Evolutionary conservation across 2,329 filamentous ascomycete species (phyloP), one percentile per base, ranked within the genome.

Genomic region (Pestalotiopsis fici): DNA sequence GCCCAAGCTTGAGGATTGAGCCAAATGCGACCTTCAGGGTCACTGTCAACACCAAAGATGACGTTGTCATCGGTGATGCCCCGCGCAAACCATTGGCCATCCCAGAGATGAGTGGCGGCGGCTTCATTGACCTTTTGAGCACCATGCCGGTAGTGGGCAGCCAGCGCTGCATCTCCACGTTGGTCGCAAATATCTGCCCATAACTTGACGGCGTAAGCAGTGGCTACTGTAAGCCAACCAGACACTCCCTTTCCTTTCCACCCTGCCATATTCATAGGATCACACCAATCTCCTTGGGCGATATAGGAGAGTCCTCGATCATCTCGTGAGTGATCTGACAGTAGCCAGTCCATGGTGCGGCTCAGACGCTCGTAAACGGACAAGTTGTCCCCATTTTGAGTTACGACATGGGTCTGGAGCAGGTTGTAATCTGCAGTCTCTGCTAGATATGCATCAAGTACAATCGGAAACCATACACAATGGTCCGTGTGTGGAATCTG

Each of bases 251-350:
- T 81, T 50, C 86, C 86, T 73, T 87, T 87, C 73, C 85, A 86
- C 3, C 86, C 86, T n/a, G 87, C 86, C 86, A 88, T 88, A 75
- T 88, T 88, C 83, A 88, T 86, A 3, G 86, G 86, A 68, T 88
- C 86, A 70, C 86, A 88, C 86, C 86, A 88, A 73, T 88, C 86
- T 43, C 86, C 86, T 74, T 88, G 86, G 0, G 85, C 85, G 69
- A 88, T 87, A 76, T 84, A 88, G 73, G 83, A 87, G 6, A 88
- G 79, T 0, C 86, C 86, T 3, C 85, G 83, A 25, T 81, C 74
- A 69, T 88, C 86, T 63, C 86, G 83, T 2, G 83, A 59, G 21
- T 67, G 27, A 21, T 47, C 79, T 2, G 75, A 71, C 6, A 88
- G 78, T 0, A 88, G 78, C 84, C 85, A 88, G 75, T 88, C 83